A percentile compares a stretch with the other conserved stretches of the same genome.
phyloP scores from a whole-genome alignment of 1,284 basidiomycete genomes.

The Inonotus hispidus region DNA sequence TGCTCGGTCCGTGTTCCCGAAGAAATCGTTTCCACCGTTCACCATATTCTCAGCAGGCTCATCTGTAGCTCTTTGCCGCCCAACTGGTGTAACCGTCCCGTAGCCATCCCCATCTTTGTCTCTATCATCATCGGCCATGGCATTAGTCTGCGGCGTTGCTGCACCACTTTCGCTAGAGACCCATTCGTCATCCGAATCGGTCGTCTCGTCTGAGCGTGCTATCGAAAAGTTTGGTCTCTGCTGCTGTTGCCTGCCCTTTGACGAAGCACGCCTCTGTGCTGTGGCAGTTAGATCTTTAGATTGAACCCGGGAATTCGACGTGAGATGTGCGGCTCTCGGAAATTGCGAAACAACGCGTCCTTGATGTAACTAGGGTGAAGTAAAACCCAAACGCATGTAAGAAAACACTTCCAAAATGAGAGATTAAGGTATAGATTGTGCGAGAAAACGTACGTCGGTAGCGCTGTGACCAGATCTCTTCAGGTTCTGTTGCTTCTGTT shows the following conservation, averaged over 20 bases:
- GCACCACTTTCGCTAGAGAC: conserved; percentile 70
- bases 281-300: conserved; percentile 41
- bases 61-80: neutral
- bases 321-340: conserved; percentile 32
- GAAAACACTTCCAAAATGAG: neutral
- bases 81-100: conserved; percentile 6
- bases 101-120: conserved; percentile 26
- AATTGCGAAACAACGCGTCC: conserved; percentile 33
- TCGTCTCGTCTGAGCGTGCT: conserved; percentile 40
- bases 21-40: neutral
- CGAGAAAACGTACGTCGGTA: conserved; percentile 37
- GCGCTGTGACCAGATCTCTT: conserved; percentile 42
- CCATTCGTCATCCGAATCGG: conserved; percentile 65
- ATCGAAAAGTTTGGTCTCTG: conserved; percentile 55
- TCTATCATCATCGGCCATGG: conserved; percentile 29
- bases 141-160: conserved; percentile 49
- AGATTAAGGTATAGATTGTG: conserved; percentile 10
- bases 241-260: conserved; percentile 24
- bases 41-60: neutral
- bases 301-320: conserved; percentile 44
- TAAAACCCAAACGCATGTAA: conserved; percentile 10
- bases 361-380: conserved; percentile 12
- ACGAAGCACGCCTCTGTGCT: conserved; percentile 28
- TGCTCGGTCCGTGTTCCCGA: conserved; percentile 23
- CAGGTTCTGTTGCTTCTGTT: conserved; percentile 19